A percentile compares a stretch with the other conserved stretches of the same genome.
phyloP scores from a whole-genome alignment of 768 basidiomycete genomes.

The Rhodotorula sphaerocarpa region DNA sequence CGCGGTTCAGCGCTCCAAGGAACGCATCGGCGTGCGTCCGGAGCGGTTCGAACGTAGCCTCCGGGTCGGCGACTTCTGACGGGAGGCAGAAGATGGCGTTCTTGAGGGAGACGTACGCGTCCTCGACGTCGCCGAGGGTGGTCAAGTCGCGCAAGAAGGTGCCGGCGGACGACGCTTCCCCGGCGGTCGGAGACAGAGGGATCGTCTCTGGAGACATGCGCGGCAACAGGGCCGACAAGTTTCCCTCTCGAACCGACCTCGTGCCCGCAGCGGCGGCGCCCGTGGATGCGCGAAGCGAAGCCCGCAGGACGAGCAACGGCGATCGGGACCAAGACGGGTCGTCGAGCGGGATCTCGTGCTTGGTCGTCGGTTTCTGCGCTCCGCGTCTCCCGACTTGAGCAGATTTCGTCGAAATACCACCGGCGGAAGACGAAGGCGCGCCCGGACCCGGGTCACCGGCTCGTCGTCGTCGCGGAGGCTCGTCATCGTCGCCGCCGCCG shows the following conservation, averaged over 20 bases:
- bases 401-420: no score
- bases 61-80: not conserved
- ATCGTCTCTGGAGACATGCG: no score
- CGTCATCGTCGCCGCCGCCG: slow-evolving; percentile 1
- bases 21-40: not conserved
- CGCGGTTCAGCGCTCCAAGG: slow-evolving; percentile 14
- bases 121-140: slow-evolving; percentile 25
- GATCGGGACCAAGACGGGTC: slow-evolving; percentile 10
- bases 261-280: no score
- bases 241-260: no score
- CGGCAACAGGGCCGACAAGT: no score
- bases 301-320: slow-evolving; percentile 16
- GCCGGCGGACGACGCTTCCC: not conserved
- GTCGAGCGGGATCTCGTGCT: not conserved
- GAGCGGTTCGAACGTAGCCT: slow-evolving; percentile 12
- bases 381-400: no score
- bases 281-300: slow-evolving; percentile 21
- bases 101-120: slow-evolving; percentile 21
- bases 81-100: slow-evolving; percentile 19
- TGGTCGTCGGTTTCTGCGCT: not conserved
- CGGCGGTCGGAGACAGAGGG: not conserved
- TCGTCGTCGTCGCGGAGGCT: not conserved
- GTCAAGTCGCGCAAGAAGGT: not conserved
- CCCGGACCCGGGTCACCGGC: not conserved
- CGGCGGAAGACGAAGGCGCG: no score